Evolutionary conservation across 257 asterid genomes (phyloP).

Genomic region (Mentha longifolia): DNA sequence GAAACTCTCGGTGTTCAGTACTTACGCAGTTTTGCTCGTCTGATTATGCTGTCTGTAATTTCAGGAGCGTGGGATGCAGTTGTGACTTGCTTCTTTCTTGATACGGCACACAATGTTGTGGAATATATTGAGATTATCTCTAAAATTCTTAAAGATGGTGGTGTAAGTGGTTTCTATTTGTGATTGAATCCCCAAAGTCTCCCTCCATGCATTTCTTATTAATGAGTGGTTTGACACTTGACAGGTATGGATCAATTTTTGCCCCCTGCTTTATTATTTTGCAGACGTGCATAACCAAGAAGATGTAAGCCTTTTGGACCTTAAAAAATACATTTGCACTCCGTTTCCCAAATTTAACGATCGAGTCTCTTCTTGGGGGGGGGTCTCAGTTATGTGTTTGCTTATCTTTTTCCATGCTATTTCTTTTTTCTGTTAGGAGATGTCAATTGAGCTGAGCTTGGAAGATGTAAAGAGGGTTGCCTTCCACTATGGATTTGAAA

Average conservation of each 20-base stretch:
- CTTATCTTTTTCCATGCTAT: slow-evolving; percentile 15
- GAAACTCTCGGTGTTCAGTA: slow-evolving; percentile 14
- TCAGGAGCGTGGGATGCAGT: slow-evolving; percentile 98
- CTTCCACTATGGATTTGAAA: slow-evolving; percentile 75
- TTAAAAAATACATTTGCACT: slow-evolving; percentile 7
- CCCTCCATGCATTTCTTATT: slow-evolving; percentile 33
- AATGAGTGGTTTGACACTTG: slow-evolving; percentile 39
- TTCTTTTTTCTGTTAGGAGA: slow-evolving; percentile 63
- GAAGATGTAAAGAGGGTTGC: slow-evolving; percentile 94
- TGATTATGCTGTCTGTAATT: slow-evolving; percentile 24
- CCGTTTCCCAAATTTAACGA: background rate
- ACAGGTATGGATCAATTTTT: slow-evolving; percentile 97
- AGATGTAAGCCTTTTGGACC: slow-evolving; percentile 62
- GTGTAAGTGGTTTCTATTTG: slow-evolving; percentile 60
- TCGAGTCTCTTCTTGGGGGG: slow-evolving; percentile 14
- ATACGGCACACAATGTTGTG: slow-evolving; percentile 96
- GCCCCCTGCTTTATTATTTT: slow-evolving; percentile 95
- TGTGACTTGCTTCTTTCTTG: slow-evolving; percentile 95
- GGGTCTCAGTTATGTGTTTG: slow-evolving; percentile 18
- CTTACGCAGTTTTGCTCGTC: slow-evolving; percentile 16
- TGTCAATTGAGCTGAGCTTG: slow-evolving; percentile 95
- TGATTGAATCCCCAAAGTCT: slow-evolving; percentile 28
- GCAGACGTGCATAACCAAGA: slow-evolving; percentile 80
- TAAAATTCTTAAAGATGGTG: slow-evolving; percentile 84
- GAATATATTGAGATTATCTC: slow-evolving; percentile 91